Evolutionary conservation across 192 early-diverging fungal species (phyloP).

Genomic region (Backusella tarrabulga): DNA sequence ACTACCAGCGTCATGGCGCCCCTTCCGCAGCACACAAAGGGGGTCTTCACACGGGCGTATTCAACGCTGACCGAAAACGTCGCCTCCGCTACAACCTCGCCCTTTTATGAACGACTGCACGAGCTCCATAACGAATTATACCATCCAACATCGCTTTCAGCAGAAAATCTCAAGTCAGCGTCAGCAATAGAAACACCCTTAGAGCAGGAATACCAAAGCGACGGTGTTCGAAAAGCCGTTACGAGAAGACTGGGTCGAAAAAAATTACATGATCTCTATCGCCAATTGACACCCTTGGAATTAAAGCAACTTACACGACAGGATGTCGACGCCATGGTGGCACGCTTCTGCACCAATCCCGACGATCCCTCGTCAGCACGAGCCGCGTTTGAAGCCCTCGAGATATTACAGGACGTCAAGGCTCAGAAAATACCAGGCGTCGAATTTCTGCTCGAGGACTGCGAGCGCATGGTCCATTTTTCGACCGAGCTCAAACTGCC

Average conservation of each 20-base stretch:
- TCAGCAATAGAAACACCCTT: not conserved
- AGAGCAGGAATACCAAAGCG: not conserved
- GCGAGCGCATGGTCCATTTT: not conserved
- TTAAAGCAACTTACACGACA: not conserved
- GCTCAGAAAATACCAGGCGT: not conserved
- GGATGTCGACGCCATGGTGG: not conserved
- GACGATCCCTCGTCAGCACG: not conserved
- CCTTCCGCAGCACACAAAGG: not conserved
- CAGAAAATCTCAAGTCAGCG: not conserved
- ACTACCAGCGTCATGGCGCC: not conserved
- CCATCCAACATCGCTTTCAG: not conserved
- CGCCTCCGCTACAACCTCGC: not conserved
- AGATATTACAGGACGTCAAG: slow-evolving; percentile 11
- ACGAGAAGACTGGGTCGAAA: not conserved
- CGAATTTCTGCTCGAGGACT: not conserved
- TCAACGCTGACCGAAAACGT: not conserved
- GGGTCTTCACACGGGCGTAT: not conserved
- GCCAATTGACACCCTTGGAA: not conserved
- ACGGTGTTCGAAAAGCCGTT: not conserved
- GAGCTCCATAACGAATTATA: not conserved
- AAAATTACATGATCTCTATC: not conserved
- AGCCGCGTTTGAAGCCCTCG: not conserved
- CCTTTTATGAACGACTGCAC: slow-evolving; percentile 1
- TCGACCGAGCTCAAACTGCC: slow-evolving; percentile 1
- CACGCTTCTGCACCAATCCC: not conserved